Evolutionary conservation across 108 stramenopile genomes (phyloP).

Genomic region (Conticribra weissflogii): DNA sequence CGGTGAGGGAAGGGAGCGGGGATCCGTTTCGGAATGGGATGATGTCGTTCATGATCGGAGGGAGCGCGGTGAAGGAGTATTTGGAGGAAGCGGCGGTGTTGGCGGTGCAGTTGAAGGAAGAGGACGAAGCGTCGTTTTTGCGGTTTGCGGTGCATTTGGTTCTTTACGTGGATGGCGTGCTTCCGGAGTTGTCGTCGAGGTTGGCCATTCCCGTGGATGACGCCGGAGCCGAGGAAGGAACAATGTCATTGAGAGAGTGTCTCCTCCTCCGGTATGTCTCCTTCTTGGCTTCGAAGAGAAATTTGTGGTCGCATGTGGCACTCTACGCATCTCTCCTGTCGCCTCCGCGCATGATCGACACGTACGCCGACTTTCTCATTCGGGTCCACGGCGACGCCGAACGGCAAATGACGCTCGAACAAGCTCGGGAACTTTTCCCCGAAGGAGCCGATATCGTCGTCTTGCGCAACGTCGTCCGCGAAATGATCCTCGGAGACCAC

Average conservation of each 20-base stretch:
- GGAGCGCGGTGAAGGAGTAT: slow-evolving; percentile 47
- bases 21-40: slow-evolving; percentile 54
- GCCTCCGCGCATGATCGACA: slow-evolving; percentile 47
- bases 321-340: slow-evolving; percentile 76
- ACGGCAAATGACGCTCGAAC: slow-evolving; percentile 55
- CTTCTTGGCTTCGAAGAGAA: slow-evolving; percentile 21
- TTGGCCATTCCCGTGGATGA: slow-evolving; percentile 14
- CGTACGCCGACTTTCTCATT: slow-evolving; percentile 57
- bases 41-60: slow-evolving; percentile 64
- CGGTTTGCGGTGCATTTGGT: slow-evolving; percentile 46
- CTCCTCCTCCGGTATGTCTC: slow-evolving; percentile 34
- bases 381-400: slow-evolving; percentile 56
- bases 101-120: slow-evolving; percentile 15
- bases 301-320: slow-evolving; percentile 62
- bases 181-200: slow-evolving; percentile 41
- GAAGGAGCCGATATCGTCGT: slow-evolving; percentile 46
- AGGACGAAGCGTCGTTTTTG: slow-evolving; percentile 32
- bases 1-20: slow-evolving; percentile 28
- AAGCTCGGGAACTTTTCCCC: slow-evolving; percentile 63
- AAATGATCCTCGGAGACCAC: slow-evolving; percentile 41
- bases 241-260: slow-evolving; percentile 24
- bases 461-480: slow-evolving; percentile 57
- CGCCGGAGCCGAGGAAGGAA: slow-evolving; percentile 4
- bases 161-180: slow-evolving; percentile 37
- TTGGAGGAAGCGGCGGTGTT: slow-evolving; percentile 39